A percentile compares a stretch with the other conserved stretches of the same genome.
Conservation (phyloP, 2,329 filamentous ascomycete genomes). For the Colletotrichum nymphaeae region DNA sequence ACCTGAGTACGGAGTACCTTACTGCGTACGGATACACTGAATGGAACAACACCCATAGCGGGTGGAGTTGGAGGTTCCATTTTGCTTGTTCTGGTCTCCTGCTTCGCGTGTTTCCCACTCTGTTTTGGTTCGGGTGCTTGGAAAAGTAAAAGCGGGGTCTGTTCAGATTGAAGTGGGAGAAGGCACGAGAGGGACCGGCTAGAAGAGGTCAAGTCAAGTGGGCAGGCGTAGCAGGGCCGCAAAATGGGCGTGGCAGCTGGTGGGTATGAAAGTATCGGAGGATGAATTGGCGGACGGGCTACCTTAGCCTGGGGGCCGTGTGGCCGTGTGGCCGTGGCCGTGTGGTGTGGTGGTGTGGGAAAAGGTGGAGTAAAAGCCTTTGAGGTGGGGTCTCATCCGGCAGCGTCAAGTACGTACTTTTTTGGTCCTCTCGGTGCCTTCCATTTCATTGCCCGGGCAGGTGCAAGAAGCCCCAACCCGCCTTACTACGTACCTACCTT, state of each 20-base stretch:
- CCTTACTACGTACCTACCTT: not conserved
- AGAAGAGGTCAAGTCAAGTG: not conserved
- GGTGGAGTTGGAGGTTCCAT: not conserved
- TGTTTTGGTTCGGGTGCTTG: not conserved
- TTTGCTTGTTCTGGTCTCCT: not conserved
- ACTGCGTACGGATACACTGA: too few relatives aligned
- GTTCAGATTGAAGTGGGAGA: not conserved
- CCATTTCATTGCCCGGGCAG: not conserved
- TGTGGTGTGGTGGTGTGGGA: slow-evolving; percentile 4
- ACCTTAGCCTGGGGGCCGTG: slow-evolving; percentile 26
- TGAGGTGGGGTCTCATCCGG: not conserved
- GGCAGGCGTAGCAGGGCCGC: not conserved
- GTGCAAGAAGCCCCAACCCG: too few relatives aligned
- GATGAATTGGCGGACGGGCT: slow-evolving; percentile 23
- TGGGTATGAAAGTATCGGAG: not conserved
- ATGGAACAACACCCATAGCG: not conserved
- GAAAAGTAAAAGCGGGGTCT: slow-evolving; percentile 5
- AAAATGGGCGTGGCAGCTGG: slow-evolving; percentile 1
- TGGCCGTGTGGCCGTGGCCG: slow-evolving; percentile 21
- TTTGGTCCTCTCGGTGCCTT: not conserved
- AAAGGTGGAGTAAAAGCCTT: not conserved
- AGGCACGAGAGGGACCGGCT: not conserved
- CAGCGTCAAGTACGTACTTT: slow-evolving; percentile 3
- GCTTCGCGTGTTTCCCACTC: not conserved
- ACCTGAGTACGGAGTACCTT: too few relatives aligned